Evolutionary conservation across 2,329 filamentous ascomycete species (phyloP).

Genomic region (Claviceps pazoutovae): DNA sequence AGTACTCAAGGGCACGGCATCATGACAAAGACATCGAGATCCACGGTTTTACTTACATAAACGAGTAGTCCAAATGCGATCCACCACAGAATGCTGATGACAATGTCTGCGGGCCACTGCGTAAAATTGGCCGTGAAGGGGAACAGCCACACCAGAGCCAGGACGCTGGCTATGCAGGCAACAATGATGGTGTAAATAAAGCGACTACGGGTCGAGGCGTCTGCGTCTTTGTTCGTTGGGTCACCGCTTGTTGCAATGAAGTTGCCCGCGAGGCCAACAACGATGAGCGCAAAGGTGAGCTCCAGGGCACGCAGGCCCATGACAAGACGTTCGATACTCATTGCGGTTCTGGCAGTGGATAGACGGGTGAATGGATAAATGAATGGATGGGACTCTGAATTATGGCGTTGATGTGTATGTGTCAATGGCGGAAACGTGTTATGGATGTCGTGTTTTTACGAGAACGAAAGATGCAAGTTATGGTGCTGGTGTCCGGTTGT

Average conservation of each 20-base stretch:
- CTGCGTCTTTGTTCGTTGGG: conserved; percentile 15
- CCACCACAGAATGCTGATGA: conserved; percentile 59
- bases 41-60: conserved; percentile 29
- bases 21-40: not conserved
- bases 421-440: not conserved
- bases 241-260: conserved; percentile 39
- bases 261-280: conserved; percentile 54
- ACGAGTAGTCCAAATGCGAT: conserved; percentile 53
- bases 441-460: not conserved
- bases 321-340: conserved; percentile 27
- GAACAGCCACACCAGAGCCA: conserved; percentile 58
- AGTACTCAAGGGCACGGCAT: not conserved
- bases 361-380: not conserved
- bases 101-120: conserved; percentile 56
- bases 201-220: conserved; percentile 42
- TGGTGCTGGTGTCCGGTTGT: not conserved
- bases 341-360: conserved; percentile 6
- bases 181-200: conserved; percentile 66
- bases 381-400: not conserved
- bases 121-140: conserved; percentile 55
- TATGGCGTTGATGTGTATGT: not conserved
- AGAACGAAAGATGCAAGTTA: not conserved
- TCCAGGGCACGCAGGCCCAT: conserved; percentile 30
- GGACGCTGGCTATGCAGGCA: conserved; percentile 52
- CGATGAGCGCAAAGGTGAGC: conserved; percentile 57